Conservation (phyloP, 164 flowering plant genomes). For the Berberis thunbergii region DNA sequence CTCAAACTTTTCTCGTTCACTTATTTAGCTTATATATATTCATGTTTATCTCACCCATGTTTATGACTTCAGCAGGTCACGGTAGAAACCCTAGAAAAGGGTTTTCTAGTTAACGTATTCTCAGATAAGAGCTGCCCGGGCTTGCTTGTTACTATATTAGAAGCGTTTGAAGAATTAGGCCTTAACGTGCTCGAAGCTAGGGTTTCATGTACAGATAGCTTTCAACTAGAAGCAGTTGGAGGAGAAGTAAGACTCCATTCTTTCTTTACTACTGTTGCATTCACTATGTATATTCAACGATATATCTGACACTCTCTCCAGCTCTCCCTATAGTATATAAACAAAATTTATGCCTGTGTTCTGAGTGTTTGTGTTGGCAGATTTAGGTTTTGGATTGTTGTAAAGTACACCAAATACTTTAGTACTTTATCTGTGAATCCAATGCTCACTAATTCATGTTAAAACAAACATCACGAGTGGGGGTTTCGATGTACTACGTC, state of each 20-base stretch:
- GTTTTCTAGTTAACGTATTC: constrained; percentile 52
- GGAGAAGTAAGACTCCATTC: constrained; percentile 41
- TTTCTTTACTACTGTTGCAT: neutral
- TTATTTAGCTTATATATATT: no score
- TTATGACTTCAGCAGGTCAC: constrained; percentile 31
- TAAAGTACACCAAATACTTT: neutral
- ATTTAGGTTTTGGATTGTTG: neutral
- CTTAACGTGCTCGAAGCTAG: constrained; percentile 69
- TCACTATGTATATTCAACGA: no score
- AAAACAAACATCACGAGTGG: constrained; percentile 3
- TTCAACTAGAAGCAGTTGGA: constrained; percentile 66
- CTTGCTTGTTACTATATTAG: constrained; percentile 56
- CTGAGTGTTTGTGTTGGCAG: neutral
- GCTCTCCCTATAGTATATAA: neutral
- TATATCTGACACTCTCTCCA: no score
- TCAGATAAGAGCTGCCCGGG: constrained; percentile 53
- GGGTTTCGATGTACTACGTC: neutral
- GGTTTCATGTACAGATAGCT: constrained; percentile 59
- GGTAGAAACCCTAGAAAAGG: constrained; percentile 65
- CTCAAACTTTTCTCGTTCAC: no score
- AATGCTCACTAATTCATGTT: neutral
- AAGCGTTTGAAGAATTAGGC: constrained; percentile 75
- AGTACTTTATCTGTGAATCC: constrained; percentile 3
- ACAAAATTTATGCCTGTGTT: neutral
- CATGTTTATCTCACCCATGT: no score